Evolutionary conservation across 1,139 yeast species (phyloP).

Genomic region (Nakaseomyces sp.): DNA sequence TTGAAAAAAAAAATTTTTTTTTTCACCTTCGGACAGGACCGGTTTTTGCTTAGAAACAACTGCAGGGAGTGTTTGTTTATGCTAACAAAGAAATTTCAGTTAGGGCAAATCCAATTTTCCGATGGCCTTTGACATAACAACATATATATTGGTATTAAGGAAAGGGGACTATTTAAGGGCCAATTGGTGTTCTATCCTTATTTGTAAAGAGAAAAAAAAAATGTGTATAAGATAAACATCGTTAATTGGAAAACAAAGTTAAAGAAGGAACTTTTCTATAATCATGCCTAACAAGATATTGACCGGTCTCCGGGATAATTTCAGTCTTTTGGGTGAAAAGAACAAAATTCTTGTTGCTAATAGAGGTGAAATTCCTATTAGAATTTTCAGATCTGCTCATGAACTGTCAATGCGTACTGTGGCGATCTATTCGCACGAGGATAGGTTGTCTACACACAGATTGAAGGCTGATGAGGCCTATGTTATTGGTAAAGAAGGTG

Average conservation of each 20-base stretch:
- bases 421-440: constrained; percentile 95
- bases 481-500: constrained; percentile 82
- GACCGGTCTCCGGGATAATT: constrained; percentile 41
- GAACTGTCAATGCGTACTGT: constrained; percentile 96
- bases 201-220: too few relatives aligned
- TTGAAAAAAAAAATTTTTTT: not conserved
- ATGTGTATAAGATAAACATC: not conserved
- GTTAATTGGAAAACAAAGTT: not conserved
- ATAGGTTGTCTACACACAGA: constrained; percentile 89
- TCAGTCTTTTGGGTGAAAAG: constrained; percentile 34
- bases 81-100: too few relatives aligned
- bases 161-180: too few relatives aligned
- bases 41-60: not conserved
- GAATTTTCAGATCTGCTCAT: constrained; percentile 95
- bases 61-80: too few relatives aligned
- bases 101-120: not conserved
- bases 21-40: not conserved
- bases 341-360: constrained; percentile 84
- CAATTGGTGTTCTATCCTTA: too few relatives aligned
- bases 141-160: too few relatives aligned
- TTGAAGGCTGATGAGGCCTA: constrained; percentile 89
- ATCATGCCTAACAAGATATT: constrained; percentile 8
- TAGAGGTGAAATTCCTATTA: constrained; percentile 87
- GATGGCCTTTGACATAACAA: not conserved
- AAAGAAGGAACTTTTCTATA: not conserved